Percentiles rank a stretch among this genome's conserved stretches.
These are phyloP conservation scores for Fusarium sp. DNA, from an alignment of 2,329 filamentous ascomycete genomes.

Conservation along the genomic window DNA sequence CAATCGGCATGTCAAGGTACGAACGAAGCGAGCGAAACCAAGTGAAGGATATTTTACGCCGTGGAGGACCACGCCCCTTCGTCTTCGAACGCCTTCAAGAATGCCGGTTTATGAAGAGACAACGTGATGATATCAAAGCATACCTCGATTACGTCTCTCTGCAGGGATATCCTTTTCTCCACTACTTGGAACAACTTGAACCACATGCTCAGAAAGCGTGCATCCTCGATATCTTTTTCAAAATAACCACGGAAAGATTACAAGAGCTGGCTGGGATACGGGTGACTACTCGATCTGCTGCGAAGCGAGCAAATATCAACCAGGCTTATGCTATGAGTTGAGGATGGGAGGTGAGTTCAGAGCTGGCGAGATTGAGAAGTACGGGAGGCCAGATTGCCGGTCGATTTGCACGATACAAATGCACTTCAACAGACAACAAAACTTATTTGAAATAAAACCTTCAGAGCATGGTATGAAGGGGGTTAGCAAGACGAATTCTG, in stretches of 20 bases:
- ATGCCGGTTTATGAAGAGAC: background rate
- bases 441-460: accelerated
- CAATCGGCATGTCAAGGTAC: background rate
- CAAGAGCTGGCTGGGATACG: background rate
- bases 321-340: too few species aligned
- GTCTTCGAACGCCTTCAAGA: background rate
- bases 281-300: background rate
- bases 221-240: background rate
- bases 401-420: accelerated
- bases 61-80: background rate
- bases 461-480: accelerated
- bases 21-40: background rate
- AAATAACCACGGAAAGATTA: background rate
- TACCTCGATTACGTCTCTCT: background rate
- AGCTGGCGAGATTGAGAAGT: background rate
- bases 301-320: background rate
- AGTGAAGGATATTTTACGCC: background rate
- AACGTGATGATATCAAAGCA: accelerated
- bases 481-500: too few species aligned
- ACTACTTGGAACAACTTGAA: background rate
- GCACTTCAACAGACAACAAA: accelerated
- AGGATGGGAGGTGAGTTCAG: background rate
- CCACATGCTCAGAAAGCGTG: accelerated
- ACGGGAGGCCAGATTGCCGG: accelerated
- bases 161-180: background rate